phyloP scores from a whole-genome alignment of 441 rosid species.

The Erodium trifolium region DNA sequence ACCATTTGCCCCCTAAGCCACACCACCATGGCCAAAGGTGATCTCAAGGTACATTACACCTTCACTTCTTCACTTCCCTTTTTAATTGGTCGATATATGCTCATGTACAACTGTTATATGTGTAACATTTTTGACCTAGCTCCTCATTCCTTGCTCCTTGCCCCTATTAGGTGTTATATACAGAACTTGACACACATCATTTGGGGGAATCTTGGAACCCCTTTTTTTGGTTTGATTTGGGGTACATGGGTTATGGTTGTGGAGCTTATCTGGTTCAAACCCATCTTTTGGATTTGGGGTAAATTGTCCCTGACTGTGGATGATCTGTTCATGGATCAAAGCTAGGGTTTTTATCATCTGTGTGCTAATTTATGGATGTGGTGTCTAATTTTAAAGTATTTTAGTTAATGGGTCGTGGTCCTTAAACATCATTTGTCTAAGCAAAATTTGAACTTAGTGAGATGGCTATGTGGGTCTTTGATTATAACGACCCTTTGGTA shows the following conservation, averaged over 20 bases:
- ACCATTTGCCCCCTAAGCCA: slow-evolving; percentile 3
- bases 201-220: not conserved
- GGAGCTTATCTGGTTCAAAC: not conserved
- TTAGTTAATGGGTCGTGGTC: not conserved
- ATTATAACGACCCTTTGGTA: not conserved
- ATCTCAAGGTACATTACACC: slow-evolving; percentile 11
- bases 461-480: slow-evolving; percentile 5
- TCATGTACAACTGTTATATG: not conserved
- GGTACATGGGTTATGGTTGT: slow-evolving; percentile 6
- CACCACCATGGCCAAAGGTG: slow-evolving; percentile 10
- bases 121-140: slow-evolving; percentile 6
- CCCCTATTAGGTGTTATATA: not conserved
- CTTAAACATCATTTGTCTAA: not conserved
- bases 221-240: slow-evolving; percentile 5
- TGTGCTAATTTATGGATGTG: slow-evolving; percentile 1
- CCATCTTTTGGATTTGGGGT: not conserved
- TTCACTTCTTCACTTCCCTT: not conserved
- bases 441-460: not conserved
- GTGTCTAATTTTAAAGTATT: slow-evolving; percentile 2
- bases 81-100: not conserved
- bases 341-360: slow-evolving; percentile 8
- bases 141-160: not conserved
- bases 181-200: not conserved
- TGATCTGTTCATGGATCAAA: not conserved
- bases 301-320: not conserved